phyloP scores from a whole-genome alignment of 208 protist species.

The Leishmania tropica region DNA sequence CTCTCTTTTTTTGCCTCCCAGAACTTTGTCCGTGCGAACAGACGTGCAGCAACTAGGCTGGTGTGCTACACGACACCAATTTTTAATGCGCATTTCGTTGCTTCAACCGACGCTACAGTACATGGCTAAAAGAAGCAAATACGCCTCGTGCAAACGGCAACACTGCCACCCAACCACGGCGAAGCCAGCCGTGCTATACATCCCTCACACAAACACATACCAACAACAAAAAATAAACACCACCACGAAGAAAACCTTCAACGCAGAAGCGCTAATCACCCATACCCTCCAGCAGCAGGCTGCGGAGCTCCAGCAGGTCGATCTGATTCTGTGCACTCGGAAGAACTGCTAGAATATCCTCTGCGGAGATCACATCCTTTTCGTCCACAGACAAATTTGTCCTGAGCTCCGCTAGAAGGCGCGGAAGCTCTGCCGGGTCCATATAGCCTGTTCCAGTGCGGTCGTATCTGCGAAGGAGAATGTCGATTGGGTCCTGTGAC shows the following conservation, averaged over 20 bases:
- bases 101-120: neutral
- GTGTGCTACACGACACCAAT: neutral
- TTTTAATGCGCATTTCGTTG: neutral
- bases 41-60: neutral
- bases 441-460: constrained; percentile 49
- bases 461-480: constrained; percentile 68
- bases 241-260: neutral
- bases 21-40: neutral
- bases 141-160: neutral
- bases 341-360: constrained; percentile 59
- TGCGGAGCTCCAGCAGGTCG: constrained; percentile 72
- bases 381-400: constrained; percentile 45
- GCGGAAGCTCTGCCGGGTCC: constrained; percentile 39
- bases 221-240: neutral
- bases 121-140: neutral
- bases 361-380: constrained; percentile 47
- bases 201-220: neutral
- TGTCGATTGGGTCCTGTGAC: constrained; percentile 42
- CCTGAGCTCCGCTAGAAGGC: constrained; percentile 63
- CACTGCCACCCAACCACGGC: neutral
- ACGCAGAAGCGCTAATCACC: neutral
- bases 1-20: neutral
- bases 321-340: constrained; percentile 38
- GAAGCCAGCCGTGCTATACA: neutral
- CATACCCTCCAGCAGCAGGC: constrained; percentile 57